Conservation (phyloP, 345 rosid genomes). For the Gossypium ekmanianum region DNA sequence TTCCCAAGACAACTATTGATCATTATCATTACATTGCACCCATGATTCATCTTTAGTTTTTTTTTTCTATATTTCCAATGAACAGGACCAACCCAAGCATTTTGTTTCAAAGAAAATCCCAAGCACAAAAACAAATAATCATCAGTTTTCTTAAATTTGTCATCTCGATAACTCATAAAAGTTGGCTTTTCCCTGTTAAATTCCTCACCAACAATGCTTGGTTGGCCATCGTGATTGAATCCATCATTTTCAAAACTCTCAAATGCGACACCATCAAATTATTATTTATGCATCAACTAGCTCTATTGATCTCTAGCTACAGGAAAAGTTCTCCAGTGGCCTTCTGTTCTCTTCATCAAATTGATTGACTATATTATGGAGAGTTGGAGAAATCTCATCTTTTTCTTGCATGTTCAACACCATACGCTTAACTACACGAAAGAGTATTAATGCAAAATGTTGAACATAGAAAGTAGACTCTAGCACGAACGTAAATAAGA, state of each 20-base stretch:
- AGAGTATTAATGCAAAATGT: no score
- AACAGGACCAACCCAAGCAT: conserved; percentile 98
- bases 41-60: conserved; percentile 38
- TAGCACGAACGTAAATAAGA: no score
- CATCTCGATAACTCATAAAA: conserved; percentile 49
- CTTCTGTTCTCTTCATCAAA: conserved; percentile 74
- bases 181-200: conserved; percentile 39
- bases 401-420: conserved; percentile 50
- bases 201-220: conserved; percentile 43
- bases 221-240: conserved; percentile 51
- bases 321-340: conserved; percentile 46
- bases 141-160: conserved; percentile 56
- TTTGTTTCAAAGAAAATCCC: conserved; percentile 68
- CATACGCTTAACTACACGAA: conserved; percentile 51
- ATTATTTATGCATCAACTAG: conserved; percentile 32
- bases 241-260: conserved; percentile 45
- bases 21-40: conserved; percentile 47
- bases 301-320: conserved; percentile 37
- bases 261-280: conserved; percentile 44
- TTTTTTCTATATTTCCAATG: conserved; percentile 81
- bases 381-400: conserved; percentile 81
- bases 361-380: conserved; percentile 47
- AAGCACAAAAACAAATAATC: conserved; percentile 55
- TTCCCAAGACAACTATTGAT: conserved; percentile 56
- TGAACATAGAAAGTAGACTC: no score